Percentiles rank a stretch among this genome's conserved stretches.
Conservation (phyloP, 1,139 yeast species). For the Candida sanyaensis region DNA sequence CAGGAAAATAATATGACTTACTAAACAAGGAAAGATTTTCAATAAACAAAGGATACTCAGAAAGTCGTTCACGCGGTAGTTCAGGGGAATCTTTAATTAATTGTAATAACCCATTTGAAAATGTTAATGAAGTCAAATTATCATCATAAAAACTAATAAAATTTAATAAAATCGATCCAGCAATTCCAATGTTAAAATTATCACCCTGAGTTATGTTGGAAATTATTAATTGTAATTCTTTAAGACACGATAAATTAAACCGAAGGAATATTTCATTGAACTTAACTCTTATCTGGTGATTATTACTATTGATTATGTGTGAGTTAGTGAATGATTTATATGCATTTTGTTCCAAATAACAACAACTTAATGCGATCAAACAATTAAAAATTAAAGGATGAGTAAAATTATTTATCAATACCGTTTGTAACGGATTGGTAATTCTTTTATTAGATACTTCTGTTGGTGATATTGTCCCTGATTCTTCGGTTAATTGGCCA, state of each 20-base stretch:
- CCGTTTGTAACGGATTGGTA: too few species aligned
- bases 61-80: background rate
- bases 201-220: conserved; percentile 13
- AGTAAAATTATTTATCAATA: background rate
- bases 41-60: background rate
- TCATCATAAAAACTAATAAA: conserved; percentile 28
- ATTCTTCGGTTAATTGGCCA: background rate
- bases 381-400: conserved; percentile 15
- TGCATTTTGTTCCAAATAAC: conserved; percentile 22
- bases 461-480: background rate
- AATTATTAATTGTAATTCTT: conserved; percentile 19
- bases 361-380: conserved; percentile 21
- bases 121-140: conserved; percentile 22
- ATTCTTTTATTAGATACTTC: too few species aligned
- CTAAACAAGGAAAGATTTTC: conserved; percentile 7
- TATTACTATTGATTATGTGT: background rate
- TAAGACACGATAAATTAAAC: conserved; percentile 25
- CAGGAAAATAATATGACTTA: conserved; percentile 24
- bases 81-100: background rate
- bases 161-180: conserved; percentile 26
- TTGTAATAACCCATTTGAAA: conserved; percentile 25
- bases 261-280: conserved; percentile 13
- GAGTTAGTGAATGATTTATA: conserved; percentile 21
- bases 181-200: conserved; percentile 23
- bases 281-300: background rate